Conservation (phyloP, 768 basidiomycete species). For the Pisolithus sp. region DNA sequence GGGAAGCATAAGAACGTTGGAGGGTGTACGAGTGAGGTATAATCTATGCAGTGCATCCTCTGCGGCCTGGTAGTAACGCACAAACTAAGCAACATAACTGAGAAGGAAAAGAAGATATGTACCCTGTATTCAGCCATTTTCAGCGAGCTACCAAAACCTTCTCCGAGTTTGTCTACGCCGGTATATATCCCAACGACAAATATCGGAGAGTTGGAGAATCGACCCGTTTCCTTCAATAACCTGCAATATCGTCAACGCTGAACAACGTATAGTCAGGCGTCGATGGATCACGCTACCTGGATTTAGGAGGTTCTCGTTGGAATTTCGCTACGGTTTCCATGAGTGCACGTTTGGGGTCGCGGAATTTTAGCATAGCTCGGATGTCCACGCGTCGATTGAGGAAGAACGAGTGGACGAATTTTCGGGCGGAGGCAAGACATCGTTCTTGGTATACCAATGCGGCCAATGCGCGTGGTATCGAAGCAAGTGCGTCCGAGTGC, state of each 20-base stretch:
- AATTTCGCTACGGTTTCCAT: constrained; percentile 67
- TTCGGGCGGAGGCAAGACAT: constrained; percentile 78
- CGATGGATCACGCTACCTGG: constrained; percentile 41
- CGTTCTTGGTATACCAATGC: constrained; percentile 85
- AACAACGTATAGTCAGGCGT: neutral
- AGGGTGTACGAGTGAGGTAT: no score
- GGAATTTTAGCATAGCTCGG: constrained; percentile 70
- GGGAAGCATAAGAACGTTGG: constrained; percentile 46
- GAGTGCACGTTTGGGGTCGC: constrained; percentile 74
- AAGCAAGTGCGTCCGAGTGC: constrained; percentile 84
- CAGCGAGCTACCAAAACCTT: constrained; percentile 89
- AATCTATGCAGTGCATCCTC: constrained; percentile 78
- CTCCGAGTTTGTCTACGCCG: constrained; percentile 78
- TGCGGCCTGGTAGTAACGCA: constrained; percentile 48
- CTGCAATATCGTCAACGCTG: constrained; percentile 31
- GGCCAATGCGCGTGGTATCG: constrained; percentile 79
- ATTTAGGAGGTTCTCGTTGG: constrained; percentile 57
- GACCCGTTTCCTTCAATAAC: constrained; percentile 88
- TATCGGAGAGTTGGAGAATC: constrained; percentile 78
- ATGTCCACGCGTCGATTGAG: constrained; percentile 81
- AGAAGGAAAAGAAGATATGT: constrained; percentile 20
- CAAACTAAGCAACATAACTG: no score
- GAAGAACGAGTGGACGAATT: constrained; percentile 87
- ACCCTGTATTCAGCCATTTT: constrained; percentile 63
- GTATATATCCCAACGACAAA: constrained; percentile 96